Evolutionary conservation across 441 rosid species (phyloP), one percentile per base, ranked within the genome.

Genomic region (Adansonia grandidieri): DNA sequence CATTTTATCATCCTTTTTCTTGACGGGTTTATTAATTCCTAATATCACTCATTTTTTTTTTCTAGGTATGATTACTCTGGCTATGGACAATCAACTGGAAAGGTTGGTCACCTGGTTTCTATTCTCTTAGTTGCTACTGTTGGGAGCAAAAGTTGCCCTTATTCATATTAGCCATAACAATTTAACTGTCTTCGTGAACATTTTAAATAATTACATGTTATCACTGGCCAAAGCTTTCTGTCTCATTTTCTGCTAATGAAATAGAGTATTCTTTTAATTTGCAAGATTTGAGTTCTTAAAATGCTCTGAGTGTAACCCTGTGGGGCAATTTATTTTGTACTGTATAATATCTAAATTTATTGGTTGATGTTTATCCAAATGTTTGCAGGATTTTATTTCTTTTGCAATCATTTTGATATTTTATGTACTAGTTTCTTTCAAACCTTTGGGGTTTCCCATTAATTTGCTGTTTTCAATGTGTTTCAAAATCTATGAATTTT

Each of bases 41-140:
- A 76, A 75, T 77, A 37, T 67, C 8, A 53, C 7, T 20, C 22
- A 5, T 32, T 13, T n/a, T 76, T 10, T 24, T 50, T 50, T 50
- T 9, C 50, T 81, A 91, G 95, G 87, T 91, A 91, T 81, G 95
- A 91, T 81, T 91, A 91, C 78, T 91, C 93, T 68, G 95, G 95
- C 56, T 91, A 91, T 76, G 93, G 95, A 58, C 95, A 88, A 79
- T 91, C 95, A 37, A 87, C 91, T 61, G 95, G 95, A 82, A 91
- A 89, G 93, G 93, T 95, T 61, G 42, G 87, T 63, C 75, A n/a
- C 50, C 62, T n/a, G 74, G 69, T 75, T 79, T 76, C 56, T n/a
- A 54, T 24, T 9, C 75, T 79, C 80, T 47, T 32, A 47, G 47
- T 81, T 82, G 68, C 24, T 71, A 78, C 73, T 76, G 32, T 11